A percentile compares a stretch with the other conserved stretches of the same genome.
These are phyloP conservation scores for Phytophthora palmivora DNA, from an alignment of 352 stramenopile species.

Conservation along the genomic window DNA sequence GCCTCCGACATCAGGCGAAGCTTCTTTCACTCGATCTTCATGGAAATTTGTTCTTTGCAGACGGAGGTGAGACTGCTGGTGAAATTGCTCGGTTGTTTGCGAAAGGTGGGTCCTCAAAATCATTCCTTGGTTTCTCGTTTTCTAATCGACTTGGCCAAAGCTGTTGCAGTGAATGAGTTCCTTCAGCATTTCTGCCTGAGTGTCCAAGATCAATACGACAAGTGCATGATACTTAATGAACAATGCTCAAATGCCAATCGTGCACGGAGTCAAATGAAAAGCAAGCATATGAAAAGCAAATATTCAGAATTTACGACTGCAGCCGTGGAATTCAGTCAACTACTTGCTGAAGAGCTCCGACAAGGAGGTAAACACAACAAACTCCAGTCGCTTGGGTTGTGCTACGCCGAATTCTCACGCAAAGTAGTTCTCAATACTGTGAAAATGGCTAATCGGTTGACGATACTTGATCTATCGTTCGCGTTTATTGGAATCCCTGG, in stretches of 20 bases:
- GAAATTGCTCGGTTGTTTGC: conserved; percentile 37
- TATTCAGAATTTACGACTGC: conserved; percentile 10
- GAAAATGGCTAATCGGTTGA: conserved; percentile 34
- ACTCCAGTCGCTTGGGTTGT: conserved; percentile 22
- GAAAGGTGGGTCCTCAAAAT: conserved; percentile 12
- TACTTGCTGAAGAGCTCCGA: conserved; percentile 22
- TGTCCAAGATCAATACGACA: conserved; percentile 8
- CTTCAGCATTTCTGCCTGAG: conserved; percentile 30
- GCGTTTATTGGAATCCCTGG: conserved; percentile 44
- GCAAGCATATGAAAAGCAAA: conserved; percentile 3
- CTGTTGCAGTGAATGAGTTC: conserved; percentile 24
- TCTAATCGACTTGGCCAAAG: conserved; percentile 4
- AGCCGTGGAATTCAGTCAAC: conserved; percentile 24
- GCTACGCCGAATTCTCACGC: conserved; percentile 24
- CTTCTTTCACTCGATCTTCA: conserved; percentile 42
- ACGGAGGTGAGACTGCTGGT: conserved; percentile 30
- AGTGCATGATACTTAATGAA: background rate
- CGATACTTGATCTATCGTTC: conserved; percentile 48
- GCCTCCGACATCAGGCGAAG: conserved; percentile 35
- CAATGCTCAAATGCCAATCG: conserved; percentile 7
- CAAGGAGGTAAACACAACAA: conserved; percentile 14
- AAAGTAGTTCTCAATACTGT: conserved; percentile 40
- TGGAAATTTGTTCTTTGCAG: conserved; percentile 48
- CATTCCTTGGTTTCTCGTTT: background rate
- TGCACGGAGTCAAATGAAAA: background rate